phyloP scores from a whole-genome alignment of 2,329 filamentous ascomycete species.

The Septoria petroselini region DNA sequence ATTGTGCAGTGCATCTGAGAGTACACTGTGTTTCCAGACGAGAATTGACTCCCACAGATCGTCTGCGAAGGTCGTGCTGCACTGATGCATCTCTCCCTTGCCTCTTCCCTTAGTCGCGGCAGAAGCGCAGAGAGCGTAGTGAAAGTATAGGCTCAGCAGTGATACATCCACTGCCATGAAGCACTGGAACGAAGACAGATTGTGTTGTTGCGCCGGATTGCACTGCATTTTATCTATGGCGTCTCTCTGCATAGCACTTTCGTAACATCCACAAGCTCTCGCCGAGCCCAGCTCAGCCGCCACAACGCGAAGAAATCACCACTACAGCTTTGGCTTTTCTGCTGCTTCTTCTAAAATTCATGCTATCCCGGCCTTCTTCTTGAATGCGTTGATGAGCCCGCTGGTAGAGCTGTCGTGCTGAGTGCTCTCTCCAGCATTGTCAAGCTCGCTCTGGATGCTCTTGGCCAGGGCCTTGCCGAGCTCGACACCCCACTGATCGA shows the following conservation, averaged over 20 bases:
- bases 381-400: conserved; percentile 87
- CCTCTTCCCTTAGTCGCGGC: too few species aligned
- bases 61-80: too few species aligned
- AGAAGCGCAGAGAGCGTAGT: too few species aligned
- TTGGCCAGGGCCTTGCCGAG: conserved; percentile 91
- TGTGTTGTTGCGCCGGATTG: not conserved
- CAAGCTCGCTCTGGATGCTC: conserved; percentile 68
- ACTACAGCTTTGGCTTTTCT: conserved; percentile 15
- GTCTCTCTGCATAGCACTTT: conserved; percentile 9
- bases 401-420: conserved; percentile 85
- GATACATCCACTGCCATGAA: too few species aligned
- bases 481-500: conserved; percentile 99
- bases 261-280: conserved; percentile 7
- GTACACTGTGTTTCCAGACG: too few species aligned
- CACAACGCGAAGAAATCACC: conserved; percentile 8
- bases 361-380: conserved; percentile 59
- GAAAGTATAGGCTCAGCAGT: too few species aligned
- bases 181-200: too few species aligned
- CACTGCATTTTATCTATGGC: conserved; percentile 13
- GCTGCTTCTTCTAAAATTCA: conserved; percentile 18
- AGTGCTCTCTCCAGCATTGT: conserved; percentile 66
- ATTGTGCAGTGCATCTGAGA: too few species aligned
- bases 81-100: too few species aligned
- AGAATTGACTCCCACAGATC: too few species aligned
- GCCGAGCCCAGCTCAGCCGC: conserved; percentile 10